Evolutionary conservation across 176 grass and related monocot species (phyloP), one percentile per base, ranked within the genome.

Genomic region (Canna indica): DNA sequence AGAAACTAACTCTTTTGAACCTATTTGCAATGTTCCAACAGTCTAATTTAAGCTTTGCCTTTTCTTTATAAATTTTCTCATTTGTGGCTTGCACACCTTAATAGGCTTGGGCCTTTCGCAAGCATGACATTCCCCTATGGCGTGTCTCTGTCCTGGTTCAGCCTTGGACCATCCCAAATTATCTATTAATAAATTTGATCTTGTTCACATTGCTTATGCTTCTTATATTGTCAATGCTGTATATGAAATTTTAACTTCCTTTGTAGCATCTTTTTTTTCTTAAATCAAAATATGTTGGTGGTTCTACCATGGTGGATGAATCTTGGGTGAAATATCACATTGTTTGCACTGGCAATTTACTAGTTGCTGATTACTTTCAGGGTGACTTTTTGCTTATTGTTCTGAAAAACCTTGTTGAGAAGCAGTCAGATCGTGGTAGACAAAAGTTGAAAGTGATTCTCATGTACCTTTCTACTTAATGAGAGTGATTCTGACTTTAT

Each of bases 381-480:
- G 84, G 88, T 32, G 92, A 96, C 73, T 96, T 96, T 71, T 75
- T 91, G 56, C 74, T 96, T 39, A 91, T 85, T 85, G 85, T 96
- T 78, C 79, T 96, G 35, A 96, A 96, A 83, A 79, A 67, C 73
- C 83, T 96, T 14, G 70, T 91, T 64, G 86, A 89, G 72, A 96
- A 89, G 81, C 88, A 83, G 70, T 80, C 88, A 73, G 75, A 47
- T 85, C 73, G 74, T 72, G 53, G 44, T 16, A 68, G 76, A 70
- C 83, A 66, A 60, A 91, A 89, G 70, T 73, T 96, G 73, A 96
- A 96, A 91, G 88, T 96, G 52, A 85, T 96, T 87, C 92, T 96
- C 79, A 96, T 96, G 92, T 91, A 70, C 33, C 12, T 48, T 59
- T 70, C 44, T 50, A 17, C 27, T 32, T 11, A 5, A 70, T 48